Evolutionary conservation across 495 filamentous ascomycete species (phyloP), one percentile per base, ranked within the genome.

Genomic region (Extremus antarcticus): DNA sequence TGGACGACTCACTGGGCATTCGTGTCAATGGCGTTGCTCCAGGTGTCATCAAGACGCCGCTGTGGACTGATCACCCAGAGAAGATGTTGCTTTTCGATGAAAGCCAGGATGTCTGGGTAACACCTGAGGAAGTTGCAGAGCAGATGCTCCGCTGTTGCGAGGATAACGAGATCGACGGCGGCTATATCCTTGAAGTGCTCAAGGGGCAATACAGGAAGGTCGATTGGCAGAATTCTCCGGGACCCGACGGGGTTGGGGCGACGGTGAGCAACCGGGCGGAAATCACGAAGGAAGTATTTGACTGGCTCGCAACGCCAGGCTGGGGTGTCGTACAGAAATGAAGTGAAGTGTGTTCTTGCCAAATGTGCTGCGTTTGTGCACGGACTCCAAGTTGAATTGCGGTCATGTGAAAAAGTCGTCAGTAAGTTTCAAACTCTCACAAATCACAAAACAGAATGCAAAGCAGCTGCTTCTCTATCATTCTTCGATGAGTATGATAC

Each of bases 51-150:
- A 80, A 80, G 60, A 86, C 83, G 21, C 70, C 84, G 24, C 63
- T 87, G 2, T 87, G 82, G 82, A 81, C 77, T 0, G 81, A 86
- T 0, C 71, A 84, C 58, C 80, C 82, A 15, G 82, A 86, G 64
- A 86, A 87, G 63, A 17, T 82, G 51, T 70, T 71, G 55, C 74
- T 82, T 64, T 55, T 85, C 1, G 66, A 76, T 50, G 69, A 71
- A 8, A 64, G 60, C 0, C 55, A 63, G 20, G 81, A 83, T 61
- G 69, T 66, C 50, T 86, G 82, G 83, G 79, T 79, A 21, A 78
- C 73, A 10, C 71, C 83, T 0, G 82, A 84, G 56, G 78, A 82
- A 56, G 83, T 87, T 0, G 83, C 81, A 4, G 71, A 75, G 46
- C 76, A 77, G 24, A 87, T 87, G 83, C 57, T 83, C 50, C 72